Conservation (phyloP, 2,329 filamentous ascomycete genomes). For the Capronia americana region DNA sequence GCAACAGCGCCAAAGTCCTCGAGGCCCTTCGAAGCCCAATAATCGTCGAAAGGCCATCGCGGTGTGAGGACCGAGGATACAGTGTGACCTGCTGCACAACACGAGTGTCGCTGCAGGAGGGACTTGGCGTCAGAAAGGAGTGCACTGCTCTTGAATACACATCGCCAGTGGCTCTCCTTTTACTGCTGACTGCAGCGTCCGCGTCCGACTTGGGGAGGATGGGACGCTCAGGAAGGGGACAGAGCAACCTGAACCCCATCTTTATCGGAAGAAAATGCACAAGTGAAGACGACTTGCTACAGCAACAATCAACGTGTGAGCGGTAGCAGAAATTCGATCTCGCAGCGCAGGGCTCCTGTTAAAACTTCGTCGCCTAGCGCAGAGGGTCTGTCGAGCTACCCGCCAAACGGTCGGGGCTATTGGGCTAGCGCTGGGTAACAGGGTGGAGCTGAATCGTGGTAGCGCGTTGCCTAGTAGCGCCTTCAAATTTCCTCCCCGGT, state of each 20-base stretch:
- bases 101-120: conserved; percentile 2
- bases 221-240: background rate
- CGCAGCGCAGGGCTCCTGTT: background rate
- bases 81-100: conserved; percentile 7
- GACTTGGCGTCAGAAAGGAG: conserved; percentile 6
- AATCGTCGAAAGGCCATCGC: background rate
- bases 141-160: background rate
- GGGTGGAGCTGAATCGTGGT: conserved; percentile 12
- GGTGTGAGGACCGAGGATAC: background rate
- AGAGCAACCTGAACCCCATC: background rate
- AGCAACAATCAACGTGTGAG: conserved; percentile 5
- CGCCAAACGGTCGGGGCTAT: background rate
- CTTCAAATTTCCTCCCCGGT: conserved; percentile 27
- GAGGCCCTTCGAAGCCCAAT: background rate
- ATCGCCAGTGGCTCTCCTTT: background rate
- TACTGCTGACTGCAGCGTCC: background rate
- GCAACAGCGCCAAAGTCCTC: background rate
- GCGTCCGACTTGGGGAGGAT: background rate
- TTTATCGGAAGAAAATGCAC: background rate
- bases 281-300: background rate
- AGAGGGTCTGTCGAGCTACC: background rate
- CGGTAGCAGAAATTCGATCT: conserved; percentile 6
- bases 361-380: background rate
- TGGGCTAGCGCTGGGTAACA: conserved; percentile 8
- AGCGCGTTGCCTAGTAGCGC: conserved; percentile 23